phyloP scores from a whole-genome alignment of 2,329 filamentous ascomycete species.

The Fragosphaeria purpurea region DNA sequence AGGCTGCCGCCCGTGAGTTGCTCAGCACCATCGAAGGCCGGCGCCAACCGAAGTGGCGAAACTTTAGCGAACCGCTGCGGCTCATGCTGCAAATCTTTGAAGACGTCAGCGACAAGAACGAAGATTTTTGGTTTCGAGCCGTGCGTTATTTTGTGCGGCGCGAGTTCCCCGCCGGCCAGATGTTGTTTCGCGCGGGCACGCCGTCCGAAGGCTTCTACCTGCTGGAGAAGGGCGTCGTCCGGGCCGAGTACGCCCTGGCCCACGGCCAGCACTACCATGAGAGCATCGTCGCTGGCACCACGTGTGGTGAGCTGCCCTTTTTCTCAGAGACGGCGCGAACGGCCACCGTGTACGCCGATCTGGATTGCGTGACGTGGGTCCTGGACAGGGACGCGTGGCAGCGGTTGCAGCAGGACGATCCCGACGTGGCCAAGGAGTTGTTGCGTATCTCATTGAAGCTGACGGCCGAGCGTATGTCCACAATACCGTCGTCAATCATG shows the following conservation, averaged over 20 bases:
- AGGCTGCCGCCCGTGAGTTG: conserved; percentile 66
- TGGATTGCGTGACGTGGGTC: conserved; percentile 73
- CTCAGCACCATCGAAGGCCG: conserved; percentile 56
- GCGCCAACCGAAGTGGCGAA: conserved; percentile 61
- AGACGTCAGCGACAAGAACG: conserved; percentile 71
- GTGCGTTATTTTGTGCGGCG: conserved; percentile 64
- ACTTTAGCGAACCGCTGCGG: conserved; percentile 80
- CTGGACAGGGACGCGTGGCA: conserved; percentile 65
- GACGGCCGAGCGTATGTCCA: conserved; percentile 78
- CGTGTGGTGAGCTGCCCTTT: conserved; percentile 92
- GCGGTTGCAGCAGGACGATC: conserved; percentile 59
- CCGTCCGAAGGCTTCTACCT: conserved; percentile 77
- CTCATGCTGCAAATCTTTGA: conserved; percentile 95
- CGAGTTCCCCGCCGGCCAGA: conserved; percentile 56
- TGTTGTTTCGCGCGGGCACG: conserved; percentile 72
- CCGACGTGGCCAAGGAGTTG: conserved; percentile 73
- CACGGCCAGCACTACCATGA: conserved; percentile 76
- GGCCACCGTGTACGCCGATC: conserved; percentile 75
- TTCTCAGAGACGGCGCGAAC: conserved; percentile 85
- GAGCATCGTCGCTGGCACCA: conserved; percentile 86
- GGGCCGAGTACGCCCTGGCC: conserved; percentile 82
- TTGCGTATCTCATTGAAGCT: conserved; percentile 82
- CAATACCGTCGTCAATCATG: conserved; percentile 15
- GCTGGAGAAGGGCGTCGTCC: conserved; percentile 76
- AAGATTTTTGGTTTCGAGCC: conserved; percentile 89